These are phyloP conservation scores for Kazachstania bromeliacearum DNA, from an alignment of 805 yeast genomes.

Conservation along the genomic window DNA sequence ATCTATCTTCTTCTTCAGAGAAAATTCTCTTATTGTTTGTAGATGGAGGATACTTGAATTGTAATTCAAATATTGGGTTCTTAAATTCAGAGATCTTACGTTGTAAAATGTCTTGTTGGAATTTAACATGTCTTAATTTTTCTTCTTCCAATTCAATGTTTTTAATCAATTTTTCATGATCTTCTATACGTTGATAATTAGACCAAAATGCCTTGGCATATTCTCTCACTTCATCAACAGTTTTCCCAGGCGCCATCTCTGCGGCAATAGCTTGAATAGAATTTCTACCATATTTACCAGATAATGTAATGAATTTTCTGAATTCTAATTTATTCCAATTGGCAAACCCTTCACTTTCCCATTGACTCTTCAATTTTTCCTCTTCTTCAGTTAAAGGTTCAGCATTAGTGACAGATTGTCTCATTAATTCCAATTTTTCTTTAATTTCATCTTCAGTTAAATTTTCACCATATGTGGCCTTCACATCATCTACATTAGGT, in stretches of 20 bases:
- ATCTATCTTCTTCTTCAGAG: conserved; percentile 88
- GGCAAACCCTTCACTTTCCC: conserved; percentile 58
- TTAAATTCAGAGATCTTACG: conserved; percentile 60
- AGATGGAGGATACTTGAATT: conserved; percentile 63
- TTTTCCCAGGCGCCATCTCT: conserved; percentile 70
- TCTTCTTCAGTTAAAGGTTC: conserved; percentile 79
- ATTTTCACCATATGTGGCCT: conserved; percentile 29
- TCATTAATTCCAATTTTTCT: conserved; percentile 46
- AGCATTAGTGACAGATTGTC: conserved; percentile 63
- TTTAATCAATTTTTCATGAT: conserved; percentile 70
- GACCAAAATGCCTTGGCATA: conserved; percentile 81
- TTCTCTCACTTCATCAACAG: conserved; percentile 65
- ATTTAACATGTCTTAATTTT: conserved; percentile 49
- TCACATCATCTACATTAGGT: conserved; percentile 50
- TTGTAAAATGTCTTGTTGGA: conserved; percentile 74
- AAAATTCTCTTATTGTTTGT: conserved; percentile 45
- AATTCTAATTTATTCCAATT: conserved; percentile 88
- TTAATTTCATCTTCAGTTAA: conserved; percentile 37
- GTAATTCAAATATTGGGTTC: conserved; percentile 78
- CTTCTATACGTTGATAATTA: conserved; percentile 70
- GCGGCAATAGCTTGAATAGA: conserved; percentile 59
- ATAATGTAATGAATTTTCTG: conserved; percentile 62
- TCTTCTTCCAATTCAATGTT: conserved; percentile 90
- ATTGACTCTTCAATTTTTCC: conserved; percentile 48
- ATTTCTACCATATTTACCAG: conserved; percentile 79